Evolutionary conservation across 2,329 filamentous ascomycete species (phyloP), one percentile per base, ranked within the genome.

Genomic region (Xylaria sp.): DNA sequence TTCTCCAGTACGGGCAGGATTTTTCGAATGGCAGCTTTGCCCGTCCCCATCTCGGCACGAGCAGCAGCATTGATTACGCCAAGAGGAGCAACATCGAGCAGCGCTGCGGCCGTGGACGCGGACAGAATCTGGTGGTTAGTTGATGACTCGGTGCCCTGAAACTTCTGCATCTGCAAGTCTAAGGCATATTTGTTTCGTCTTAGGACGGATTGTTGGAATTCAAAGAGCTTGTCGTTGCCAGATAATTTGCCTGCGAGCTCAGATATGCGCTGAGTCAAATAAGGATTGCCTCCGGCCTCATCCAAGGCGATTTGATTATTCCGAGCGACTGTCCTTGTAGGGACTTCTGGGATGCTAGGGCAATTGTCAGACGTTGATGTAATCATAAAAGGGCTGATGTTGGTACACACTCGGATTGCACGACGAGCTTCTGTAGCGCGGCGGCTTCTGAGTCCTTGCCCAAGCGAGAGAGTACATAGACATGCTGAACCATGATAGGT

Each of bases 401-500:
- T 58, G 23, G 10, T 41, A 72, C 73, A 79, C 82, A 93, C 90
- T 88, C 86, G 60, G 85, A 81, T 66, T 86, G 80, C n/a, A 85
- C 85, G 36, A 94, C 83, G n/a, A 85, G 86, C 62, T 85, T 86
- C 59, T 89, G 88, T 41, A 94, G 77, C 52, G 86, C 83, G 58
- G 86, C 83, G 0, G 92, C 92, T 73, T 94, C 90, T 31, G 89
- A 85, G 18, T 83, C 76, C 74, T 90, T 90, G 20, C 91, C 92
- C 69, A 92, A 79, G 72, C 87, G 89, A 1, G 87, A 86, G 66
- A 92, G 85, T 1, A 93, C 90, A 74, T 91, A 94, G 31, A 92
- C 86, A 75, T 93, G 90, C 79, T 96, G 93, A 28, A 93, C 87
- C 39, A 90, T 84, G 67, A 97, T 94, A 10, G 93, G 91, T 36